A percentile compares a stretch with the other conserved stretches of the same genome.
phyloP scores from a whole-genome alignment of 768 basidiomycete genomes.

The Boletus rubropictus region DNA sequence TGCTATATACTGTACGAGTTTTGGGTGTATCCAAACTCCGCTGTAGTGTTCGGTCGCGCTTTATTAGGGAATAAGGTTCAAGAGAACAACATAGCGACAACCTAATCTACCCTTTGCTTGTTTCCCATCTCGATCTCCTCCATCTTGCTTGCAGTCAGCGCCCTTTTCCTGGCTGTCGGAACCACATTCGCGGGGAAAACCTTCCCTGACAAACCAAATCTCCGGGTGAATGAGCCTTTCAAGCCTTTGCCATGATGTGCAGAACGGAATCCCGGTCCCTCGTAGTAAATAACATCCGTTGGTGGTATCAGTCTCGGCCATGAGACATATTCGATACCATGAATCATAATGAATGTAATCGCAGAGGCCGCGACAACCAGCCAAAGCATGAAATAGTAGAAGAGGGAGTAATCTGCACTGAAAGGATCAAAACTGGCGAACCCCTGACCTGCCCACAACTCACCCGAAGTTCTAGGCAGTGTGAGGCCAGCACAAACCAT shows the following conservation, averaged over 20 bases:
- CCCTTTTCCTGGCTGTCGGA: slow-evolving; percentile 35
- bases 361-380: slow-evolving; percentile 56
- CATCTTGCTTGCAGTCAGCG: slow-evolving; percentile 32
- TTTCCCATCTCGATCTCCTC: slow-evolving; percentile 81
- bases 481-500: slow-evolving; percentile 86
- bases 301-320: slow-evolving; percentile 88
- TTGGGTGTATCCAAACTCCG: slow-evolving; percentile 29
- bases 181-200: slow-evolving; percentile 36
- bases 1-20: slow-evolving; percentile 16
- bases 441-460: slow-evolving; percentile 24
- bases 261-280: slow-evolving; percentile 83
- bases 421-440: not conserved
- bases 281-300: slow-evolving; percentile 75
- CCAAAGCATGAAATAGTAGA: slow-evolving; percentile 84
- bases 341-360: slow-evolving; percentile 65
- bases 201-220: slow-evolving; percentile 32
- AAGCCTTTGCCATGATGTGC: slow-evolving; percentile 73
- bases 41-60: slow-evolving; percentile 13
- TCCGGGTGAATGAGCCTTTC: slow-evolving; percentile 31
- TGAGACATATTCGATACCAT: slow-evolving; percentile 91
- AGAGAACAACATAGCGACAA: not conserved
- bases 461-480: slow-evolving; percentile 82
- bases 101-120: slow-evolving; percentile 72
- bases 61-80: slow-evolving; percentile 7
- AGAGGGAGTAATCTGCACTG: slow-evolving; percentile 68